Percentiles rank a stretch among this genome's conserved stretches.
phyloP scores from a whole-genome alignment of 768 basidiomycete species.

The Termitomyces bulborhizus region DNA sequence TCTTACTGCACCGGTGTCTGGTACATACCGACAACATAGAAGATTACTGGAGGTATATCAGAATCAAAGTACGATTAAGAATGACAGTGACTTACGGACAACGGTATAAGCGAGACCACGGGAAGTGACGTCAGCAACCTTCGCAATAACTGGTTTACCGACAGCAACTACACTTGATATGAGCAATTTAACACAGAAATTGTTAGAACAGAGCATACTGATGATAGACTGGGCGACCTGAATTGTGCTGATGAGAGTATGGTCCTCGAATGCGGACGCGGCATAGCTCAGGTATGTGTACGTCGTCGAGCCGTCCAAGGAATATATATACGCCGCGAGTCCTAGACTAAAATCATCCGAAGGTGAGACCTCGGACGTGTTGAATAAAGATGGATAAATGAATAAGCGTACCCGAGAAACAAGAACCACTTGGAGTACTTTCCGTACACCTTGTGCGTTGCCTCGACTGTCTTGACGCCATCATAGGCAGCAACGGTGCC shows the following conservation, averaged over 20 bases:
- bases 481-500: conserved; percentile 21
- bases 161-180: conserved; percentile 24
- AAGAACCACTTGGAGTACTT: conserved; percentile 53
- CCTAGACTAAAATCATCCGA: conserved; percentile 46
- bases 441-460: conserved; percentile 44
- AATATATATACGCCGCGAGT: conserved; percentile 72
- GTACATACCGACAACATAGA: conserved; percentile 51
- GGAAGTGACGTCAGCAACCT: conserved; percentile 65
- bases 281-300: conserved; percentile 58
- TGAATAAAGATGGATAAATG: background rate
- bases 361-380: background rate
- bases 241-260: conserved; percentile 51
- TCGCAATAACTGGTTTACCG: conserved; percentile 68
- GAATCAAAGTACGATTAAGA: background rate
- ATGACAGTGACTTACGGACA: conserved; percentile 38
- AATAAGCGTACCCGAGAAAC: conserved; percentile 44
- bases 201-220: conserved; percentile 23
- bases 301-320: conserved; percentile 66
- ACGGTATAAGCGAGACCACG: conserved; percentile 56
- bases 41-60: conserved; percentile 30
- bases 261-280: conserved; percentile 43
- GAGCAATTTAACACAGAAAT: background rate
- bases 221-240: conserved; percentile 50
- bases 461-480: conserved; percentile 45
- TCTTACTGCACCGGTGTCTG: background rate